Evolutionary conservation across 768 basidiomycete species (phyloP).

Genomic region (Agaricus bisporus): DNA sequence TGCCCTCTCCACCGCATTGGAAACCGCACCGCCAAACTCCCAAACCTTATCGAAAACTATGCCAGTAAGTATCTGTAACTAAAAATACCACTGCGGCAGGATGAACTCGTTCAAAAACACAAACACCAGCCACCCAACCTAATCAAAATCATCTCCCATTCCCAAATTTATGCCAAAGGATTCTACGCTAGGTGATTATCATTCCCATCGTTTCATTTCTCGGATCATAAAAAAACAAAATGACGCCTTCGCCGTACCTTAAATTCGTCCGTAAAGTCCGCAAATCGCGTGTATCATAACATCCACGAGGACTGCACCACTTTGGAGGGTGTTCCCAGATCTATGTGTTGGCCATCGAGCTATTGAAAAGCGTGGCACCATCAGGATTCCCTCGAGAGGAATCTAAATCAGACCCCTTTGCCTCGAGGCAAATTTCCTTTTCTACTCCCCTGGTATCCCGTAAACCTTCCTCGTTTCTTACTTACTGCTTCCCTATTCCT

Average conservation of each 20-base stretch:
- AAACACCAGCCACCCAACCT: neutral
- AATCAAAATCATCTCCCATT: conserved; percentile 49
- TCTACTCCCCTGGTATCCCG: neutral
- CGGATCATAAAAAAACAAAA: conserved; percentile 1
- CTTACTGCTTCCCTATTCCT: neutral
- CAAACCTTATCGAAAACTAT: conserved; percentile 18
- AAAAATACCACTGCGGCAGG: neutral
- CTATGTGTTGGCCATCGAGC: neutral
- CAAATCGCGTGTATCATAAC: neutral
- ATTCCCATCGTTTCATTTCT: neutral
- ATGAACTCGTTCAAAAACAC: neutral
- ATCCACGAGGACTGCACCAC: neutral
- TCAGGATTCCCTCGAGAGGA: conserved; percentile 3
- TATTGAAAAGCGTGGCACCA: conserved; percentile 3
- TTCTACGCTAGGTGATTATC: conserved; percentile 72
- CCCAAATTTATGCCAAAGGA: conserved; percentile 62
- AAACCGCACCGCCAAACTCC: conserved; percentile 11
- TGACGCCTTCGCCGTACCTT: neutral
- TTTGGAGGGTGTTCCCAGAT: neutral
- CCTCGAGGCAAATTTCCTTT: conserved; percentile 12
- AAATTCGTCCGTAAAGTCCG: neutral
- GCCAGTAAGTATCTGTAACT: neutral
- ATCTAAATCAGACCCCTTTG: conserved; percentile 8
- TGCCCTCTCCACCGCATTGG: conserved; percentile 6
- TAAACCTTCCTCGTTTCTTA: conserved; percentile 2